phyloP scores from a whole-genome alignment of 768 basidiomycete genomes.

The Lentinula edodes region DNA sequence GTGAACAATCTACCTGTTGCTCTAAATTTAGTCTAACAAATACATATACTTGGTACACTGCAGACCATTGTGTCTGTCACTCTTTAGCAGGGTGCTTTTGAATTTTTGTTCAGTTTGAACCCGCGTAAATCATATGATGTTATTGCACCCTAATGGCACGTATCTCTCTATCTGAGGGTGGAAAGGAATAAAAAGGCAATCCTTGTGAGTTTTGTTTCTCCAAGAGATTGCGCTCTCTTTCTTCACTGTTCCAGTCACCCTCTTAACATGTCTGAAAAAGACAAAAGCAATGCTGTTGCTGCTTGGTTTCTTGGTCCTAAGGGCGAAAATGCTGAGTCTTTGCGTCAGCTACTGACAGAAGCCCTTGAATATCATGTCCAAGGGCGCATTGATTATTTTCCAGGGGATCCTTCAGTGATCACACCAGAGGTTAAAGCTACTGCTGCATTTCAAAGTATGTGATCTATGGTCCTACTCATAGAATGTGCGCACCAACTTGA shows the following conservation, averaged over 20 bases:
- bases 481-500: too few species aligned
- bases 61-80: too few species aligned
- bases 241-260: background rate
- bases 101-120: too few species aligned
- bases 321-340: background rate
- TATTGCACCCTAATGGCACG: too few species aligned
- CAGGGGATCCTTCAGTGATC: background rate
- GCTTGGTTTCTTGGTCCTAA: constrained; percentile 3
- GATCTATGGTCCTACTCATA: background rate
- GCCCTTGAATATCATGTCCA: background rate
- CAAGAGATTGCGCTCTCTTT: background rate
- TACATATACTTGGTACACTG: too few species aligned
- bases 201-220: background rate
- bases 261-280: background rate
- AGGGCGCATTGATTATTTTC: background rate
- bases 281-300: background rate
- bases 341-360: background rate
- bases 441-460: background rate
- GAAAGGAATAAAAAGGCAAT: too few species aligned
- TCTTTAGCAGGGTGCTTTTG: too few species aligned
- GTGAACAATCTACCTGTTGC: too few species aligned
- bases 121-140: too few species aligned
- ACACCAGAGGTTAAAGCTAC: background rate
- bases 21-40: too few species aligned
- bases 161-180: too few species aligned